These are phyloP conservation scores for Plantago ovata DNA, from an alignment of 257 asterid genomes.

Conservation along the genomic window DNA sequence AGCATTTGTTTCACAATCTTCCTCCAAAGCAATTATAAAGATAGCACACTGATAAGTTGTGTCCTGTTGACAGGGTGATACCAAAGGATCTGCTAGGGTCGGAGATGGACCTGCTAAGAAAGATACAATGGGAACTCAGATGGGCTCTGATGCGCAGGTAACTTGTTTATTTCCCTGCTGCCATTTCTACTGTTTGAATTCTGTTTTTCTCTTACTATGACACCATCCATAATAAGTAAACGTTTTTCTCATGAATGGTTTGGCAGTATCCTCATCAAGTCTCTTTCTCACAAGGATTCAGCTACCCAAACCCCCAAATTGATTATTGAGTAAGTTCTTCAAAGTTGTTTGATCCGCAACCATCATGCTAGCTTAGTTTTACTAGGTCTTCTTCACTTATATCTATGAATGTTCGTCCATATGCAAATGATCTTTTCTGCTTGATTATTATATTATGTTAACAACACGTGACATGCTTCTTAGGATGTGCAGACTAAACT, in stretches of 20 bases:
- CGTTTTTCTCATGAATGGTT: conserved; percentile 10
- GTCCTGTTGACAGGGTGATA: conserved; percentile 47
- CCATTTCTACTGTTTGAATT: conserved; percentile 4
- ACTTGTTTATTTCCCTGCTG: background rate
- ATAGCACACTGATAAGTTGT: conserved; percentile 17
- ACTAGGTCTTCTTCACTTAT: no score
- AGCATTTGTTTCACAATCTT: background rate
- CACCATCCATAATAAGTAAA: conserved; percentile 7
- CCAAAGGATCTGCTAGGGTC: conserved; percentile 56
- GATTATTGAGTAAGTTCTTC: conserved; percentile 42
- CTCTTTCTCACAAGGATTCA: conserved; percentile 45
- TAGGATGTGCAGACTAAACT: no score
- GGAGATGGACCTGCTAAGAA: conserved; percentile 52
- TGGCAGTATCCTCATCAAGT: conserved; percentile 57
- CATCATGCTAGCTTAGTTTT: no score
- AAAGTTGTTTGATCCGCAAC: no score
- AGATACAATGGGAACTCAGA: conserved; percentile 38
- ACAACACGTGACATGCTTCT: no score
- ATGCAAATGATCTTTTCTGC: no score
- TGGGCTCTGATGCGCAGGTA: conserved; percentile 50
- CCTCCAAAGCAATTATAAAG: conserved; percentile 3
- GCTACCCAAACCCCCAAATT: conserved; percentile 47
- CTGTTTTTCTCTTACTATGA: conserved; percentile 4
- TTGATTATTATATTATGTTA: no score
- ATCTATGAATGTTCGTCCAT: no score